phyloP scores from a whole-genome alignment of 495 filamentous ascomycete genomes.

The Talaromyces ruber region DNA sequence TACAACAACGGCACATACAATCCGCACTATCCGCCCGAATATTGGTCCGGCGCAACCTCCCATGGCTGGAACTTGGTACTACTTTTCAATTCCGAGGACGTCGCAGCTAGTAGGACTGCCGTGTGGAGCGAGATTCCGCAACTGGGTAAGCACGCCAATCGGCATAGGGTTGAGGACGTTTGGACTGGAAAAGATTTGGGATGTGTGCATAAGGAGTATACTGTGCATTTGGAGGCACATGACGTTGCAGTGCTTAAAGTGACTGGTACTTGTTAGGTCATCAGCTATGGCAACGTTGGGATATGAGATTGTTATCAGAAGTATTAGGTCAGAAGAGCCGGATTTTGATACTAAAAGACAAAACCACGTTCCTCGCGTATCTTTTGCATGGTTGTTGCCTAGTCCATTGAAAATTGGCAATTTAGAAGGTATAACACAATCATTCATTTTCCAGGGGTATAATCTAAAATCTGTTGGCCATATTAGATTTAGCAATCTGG shows the following conservation, averaged over 20 bases:
- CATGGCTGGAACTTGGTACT: conserved; percentile 42
- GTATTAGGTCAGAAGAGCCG: background rate
- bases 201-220: conserved; percentile 30
- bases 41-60: conserved; percentile 45
- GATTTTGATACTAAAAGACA: background rate
- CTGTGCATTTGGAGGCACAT: conserved; percentile 31
- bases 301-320: background rate
- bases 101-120: conserved; percentile 29
- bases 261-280: conserved; percentile 19
- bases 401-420: background rate
- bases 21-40: conserved; percentile 48
- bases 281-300: background rate
- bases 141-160: conserved; percentile 19
- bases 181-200: conserved; percentile 45
- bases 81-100: conserved; percentile 40
- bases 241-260: conserved; percentile 41
- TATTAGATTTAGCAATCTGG: background rate
- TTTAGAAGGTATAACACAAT: no score
- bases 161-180: conserved; percentile 42
- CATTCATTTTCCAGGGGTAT: background rate
- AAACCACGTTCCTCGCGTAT: background rate
- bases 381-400: background rate
- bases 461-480: background rate
- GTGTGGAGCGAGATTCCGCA: conserved; percentile 47
- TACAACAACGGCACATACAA: conserved; percentile 58